phyloP scores from a whole-genome alignment of 164 flowering plant species.

The Liquidambar formosana region DNA sequence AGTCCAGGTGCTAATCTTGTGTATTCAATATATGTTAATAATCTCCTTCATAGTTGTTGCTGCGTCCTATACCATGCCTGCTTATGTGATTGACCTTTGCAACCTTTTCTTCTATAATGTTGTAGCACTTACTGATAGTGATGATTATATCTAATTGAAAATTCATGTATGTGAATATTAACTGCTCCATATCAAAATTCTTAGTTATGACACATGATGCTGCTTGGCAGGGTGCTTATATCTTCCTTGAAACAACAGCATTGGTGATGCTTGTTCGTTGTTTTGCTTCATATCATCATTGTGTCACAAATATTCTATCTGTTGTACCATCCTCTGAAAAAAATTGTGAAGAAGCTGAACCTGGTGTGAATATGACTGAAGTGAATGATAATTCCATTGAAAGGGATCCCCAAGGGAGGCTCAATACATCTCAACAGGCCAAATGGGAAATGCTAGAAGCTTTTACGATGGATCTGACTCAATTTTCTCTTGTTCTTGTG shows the following conservation, averaged over 20 bases:
- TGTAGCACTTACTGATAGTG: neutral
- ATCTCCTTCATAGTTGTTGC: slow-evolving; percentile 3
- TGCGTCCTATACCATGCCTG: neutral
- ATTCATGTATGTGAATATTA: neutral
- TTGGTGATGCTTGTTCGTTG: slow-evolving; percentile 38
- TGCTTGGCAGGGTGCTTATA: slow-evolving; percentile 71
- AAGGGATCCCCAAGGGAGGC: slow-evolving; percentile 18
- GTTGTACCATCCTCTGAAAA: slow-evolving; percentile 23
- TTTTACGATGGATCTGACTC: slow-evolving; percentile 42
- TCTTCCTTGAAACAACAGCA: slow-evolving; percentile 62
- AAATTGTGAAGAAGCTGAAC: slow-evolving; percentile 25
- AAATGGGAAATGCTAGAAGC: slow-evolving; percentile 36
- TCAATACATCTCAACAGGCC: slow-evolving; percentile 10
- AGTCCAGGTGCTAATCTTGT: slow-evolving; percentile 58
- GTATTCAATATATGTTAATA: neutral
- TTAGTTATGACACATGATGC: slow-evolving; percentile 18
- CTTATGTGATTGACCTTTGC: neutral
- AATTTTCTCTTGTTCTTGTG: slow-evolving; percentile 51
- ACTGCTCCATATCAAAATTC: slow-evolving; percentile 6
- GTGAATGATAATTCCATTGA: slow-evolving; percentile 13
- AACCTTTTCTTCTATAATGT: slow-evolving; percentile 1
- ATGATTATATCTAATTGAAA: slow-evolving; percentile 5
- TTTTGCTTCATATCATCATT: slow-evolving; percentile 38
- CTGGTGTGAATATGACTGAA: slow-evolving; percentile 11
- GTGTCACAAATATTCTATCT: slow-evolving; percentile 26